Base-by-base conservation (phyloP, 305 asterid species). In the Fraxinus sp. region DNA sequence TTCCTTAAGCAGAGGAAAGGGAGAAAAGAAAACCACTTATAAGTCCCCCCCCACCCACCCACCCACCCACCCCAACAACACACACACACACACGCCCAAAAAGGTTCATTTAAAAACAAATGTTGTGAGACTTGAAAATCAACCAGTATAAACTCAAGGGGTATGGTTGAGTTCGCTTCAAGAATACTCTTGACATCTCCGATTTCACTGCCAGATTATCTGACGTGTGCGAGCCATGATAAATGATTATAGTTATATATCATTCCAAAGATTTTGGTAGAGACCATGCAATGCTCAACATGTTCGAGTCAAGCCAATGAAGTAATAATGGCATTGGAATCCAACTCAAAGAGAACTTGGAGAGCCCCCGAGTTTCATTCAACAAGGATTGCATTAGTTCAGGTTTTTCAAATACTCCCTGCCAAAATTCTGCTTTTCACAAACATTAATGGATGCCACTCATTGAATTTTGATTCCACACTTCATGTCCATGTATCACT, bases 141-240 rank as follows among this genome's bases (percentile, higher is more conserved):
- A 77, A 77, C 46, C 33, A 70, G 16, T 62, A 49, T n/a, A 71
- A 20, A 66, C 79, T 75, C 41, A 41, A 33, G 26, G 30, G 11
- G 62, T 44, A 79, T 66, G 5, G 39, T 68, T 59, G 74, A 55
- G 16, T 79, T 55, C 24, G 73, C 26, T 83, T 52, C 74, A 80
- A 32, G 26, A 70, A 73, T 20, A 52, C 22, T 78, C 22, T 11
- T 28, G 14, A 70, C 13, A 36, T 57, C 20, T 3, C 70, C 39
- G 28, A 68, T 24, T 70, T 35, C 10, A 76, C 32, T 24, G 57
- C 72, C 75, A 71, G n/a, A 39, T 55, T 44, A 36, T 30, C n/a
- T 28, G 24, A 77, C 14, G 26, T 52, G 59, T 76, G 82, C 9
- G 3, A 62, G 55, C 36, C 74, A 24, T 71, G 74, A 59, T 71